These are phyloP conservation scores for Pleurotus tuoliensis DNA, from an alignment of 768 basidiomycete species.

Conservation along the genomic window DNA sequence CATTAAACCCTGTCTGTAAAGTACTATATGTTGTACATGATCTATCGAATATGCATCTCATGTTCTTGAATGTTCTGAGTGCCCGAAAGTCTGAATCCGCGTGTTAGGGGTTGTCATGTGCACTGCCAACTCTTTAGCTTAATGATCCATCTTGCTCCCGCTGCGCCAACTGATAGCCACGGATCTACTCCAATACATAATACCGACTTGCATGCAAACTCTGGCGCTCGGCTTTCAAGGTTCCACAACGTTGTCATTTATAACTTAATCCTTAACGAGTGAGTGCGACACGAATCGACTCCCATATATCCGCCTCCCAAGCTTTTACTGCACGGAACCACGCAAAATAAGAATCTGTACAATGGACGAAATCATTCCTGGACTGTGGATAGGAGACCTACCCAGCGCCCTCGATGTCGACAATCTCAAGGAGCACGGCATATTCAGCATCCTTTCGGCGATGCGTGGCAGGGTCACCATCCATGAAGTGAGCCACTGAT, in stretches of 20 bases:
- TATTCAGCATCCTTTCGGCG: slow-evolving; percentile 69
- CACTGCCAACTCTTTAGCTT: too few relatives aligned
- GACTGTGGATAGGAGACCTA: slow-evolving; percentile 84
- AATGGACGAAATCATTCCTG: slow-evolving; percentile 79
- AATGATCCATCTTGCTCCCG: background rate
- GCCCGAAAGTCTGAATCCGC: too few relatives aligned
- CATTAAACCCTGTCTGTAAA: background rate
- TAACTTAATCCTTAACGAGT: background rate
- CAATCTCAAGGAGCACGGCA: slow-evolving; percentile 62
- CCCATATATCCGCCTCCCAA: too few relatives aligned
- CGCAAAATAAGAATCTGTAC: background rate
- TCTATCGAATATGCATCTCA: too few relatives aligned
- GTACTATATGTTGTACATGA: background rate
- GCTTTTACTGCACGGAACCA: too few relatives aligned
- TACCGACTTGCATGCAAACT: slow-evolving; percentile 6
- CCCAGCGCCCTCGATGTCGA: slow-evolving; percentile 62
- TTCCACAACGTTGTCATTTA: background rate
- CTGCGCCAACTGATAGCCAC: background rate
- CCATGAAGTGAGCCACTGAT: slow-evolving; percentile 45
- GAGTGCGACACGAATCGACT: too few relatives aligned
- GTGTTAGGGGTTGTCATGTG: too few relatives aligned
- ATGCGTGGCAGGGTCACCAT: slow-evolving; percentile 69
- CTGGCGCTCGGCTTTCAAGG: slow-evolving; percentile 1
- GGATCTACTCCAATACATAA: background rate
- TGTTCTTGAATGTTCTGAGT: too few relatives aligned